Evolutionary conservation across 176 grass and related monocot species (phyloP).

Genomic region (Musa itinerans): DNA sequence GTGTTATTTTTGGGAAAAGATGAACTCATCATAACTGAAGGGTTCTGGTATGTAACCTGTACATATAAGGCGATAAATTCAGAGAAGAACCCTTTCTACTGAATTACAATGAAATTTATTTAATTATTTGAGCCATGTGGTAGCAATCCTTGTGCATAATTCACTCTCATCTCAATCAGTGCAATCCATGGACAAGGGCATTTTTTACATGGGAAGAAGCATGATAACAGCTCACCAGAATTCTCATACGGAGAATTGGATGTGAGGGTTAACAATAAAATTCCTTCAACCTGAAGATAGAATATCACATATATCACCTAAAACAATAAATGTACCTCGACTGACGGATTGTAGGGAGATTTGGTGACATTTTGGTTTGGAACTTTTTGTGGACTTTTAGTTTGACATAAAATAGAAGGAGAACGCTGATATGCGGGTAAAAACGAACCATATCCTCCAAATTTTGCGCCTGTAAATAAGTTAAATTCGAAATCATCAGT

Average conservation of each 20-base stretch:
- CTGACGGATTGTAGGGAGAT: constrained; percentile 58
- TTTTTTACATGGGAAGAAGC: no score
- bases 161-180: background rate
- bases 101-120: background rate
- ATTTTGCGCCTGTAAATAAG: constrained; percentile 68
- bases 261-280: background rate
- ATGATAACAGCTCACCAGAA: background rate
- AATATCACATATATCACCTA: background rate
- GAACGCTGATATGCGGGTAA: constrained; percentile 80
- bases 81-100: background rate
- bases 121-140: background rate
- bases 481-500: constrained; percentile 23
- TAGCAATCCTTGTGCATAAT: background rate
- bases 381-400: constrained; percentile 52
- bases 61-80: constrained; percentile 27
- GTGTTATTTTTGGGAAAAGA: constrained; percentile 46
- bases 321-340: constrained; percentile 48
- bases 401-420: constrained; percentile 47
- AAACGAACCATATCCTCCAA: constrained; percentile 96
- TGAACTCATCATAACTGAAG: constrained; percentile 29
- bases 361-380: constrained; percentile 31
- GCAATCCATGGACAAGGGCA: background rate
- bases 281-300: background rate
- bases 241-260: background rate
- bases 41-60: constrained; percentile 44